A percentile compares a stretch with the other conserved stretches of the same genome.
Evolutionary conservation across 306 rosid genomes (phyloP).

Genomic region (Pueraria montana): DNA sequence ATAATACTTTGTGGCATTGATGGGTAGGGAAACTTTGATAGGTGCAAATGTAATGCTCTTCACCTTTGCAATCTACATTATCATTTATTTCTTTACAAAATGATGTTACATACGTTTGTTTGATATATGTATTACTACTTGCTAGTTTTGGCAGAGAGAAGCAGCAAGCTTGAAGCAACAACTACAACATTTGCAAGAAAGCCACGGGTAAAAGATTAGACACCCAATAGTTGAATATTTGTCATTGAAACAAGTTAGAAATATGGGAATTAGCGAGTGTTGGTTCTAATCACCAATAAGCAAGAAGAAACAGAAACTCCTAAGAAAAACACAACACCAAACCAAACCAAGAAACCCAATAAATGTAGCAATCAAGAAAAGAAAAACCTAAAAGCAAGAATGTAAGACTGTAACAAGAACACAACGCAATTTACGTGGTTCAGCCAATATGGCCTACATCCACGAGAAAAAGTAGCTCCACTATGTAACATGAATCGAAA

Average conservation of each 20-base stretch:
- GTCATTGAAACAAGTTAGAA: not conserved
- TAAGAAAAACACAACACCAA: not conserved
- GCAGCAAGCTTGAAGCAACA: slow-evolving; percentile 69
- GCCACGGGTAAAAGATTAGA: slow-evolving; percentile 60
- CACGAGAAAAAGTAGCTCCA: no score
- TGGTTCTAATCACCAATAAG: not conserved
- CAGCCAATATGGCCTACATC: no score
- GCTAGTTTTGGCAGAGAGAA: slow-evolving; percentile 78
- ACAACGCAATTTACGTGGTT: no score
- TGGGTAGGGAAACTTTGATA: not conserved
- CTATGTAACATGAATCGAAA: no score
- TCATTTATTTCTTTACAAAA: not conserved
- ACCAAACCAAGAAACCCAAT: not conserved
- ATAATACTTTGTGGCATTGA: not conserved
- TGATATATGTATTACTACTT: slow-evolving; percentile 15
- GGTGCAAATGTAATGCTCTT: not conserved
- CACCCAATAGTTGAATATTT: not conserved
- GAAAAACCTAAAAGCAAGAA: no score
- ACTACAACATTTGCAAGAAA: slow-evolving; percentile 64
- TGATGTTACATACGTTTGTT: slow-evolving; percentile 4
- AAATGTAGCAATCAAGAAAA: no score
- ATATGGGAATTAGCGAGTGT: not conserved
- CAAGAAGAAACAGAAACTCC: no score
- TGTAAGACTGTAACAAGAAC: no score
- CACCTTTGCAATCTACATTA: not conserved